These are phyloP conservation scores for Penicillium goetzii DNA, from an alignment of 495 filamentous ascomycete species.

Conservation along the genomic window DNA sequence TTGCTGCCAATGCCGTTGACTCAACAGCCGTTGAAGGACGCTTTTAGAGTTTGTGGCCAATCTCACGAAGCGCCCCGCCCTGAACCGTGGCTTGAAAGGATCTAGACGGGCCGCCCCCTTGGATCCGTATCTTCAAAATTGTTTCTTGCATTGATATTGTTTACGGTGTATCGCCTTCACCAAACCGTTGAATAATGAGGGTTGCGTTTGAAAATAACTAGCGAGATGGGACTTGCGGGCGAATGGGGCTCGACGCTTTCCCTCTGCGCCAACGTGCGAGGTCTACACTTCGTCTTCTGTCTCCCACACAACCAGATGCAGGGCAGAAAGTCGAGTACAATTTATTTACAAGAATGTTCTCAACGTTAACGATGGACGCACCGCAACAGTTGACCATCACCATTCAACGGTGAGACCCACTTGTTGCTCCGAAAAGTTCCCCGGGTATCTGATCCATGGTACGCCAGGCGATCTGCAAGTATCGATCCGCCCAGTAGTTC, in stretches of 20 bases:
- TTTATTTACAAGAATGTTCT: not conserved
- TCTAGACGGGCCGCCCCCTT: conserved; percentile 4
- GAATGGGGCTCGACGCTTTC: conserved; percentile 1
- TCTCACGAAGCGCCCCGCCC: conserved; percentile 5
- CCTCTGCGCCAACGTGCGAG: not conserved
- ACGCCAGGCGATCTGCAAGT: not conserved
- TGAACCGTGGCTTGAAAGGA: conserved; percentile 2
- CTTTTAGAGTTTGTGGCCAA: conserved; percentile 4
- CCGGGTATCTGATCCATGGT: not conserved
- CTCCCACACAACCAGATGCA: not conserved
- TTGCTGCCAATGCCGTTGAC: not conserved
- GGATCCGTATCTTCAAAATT: conserved; percentile 1
- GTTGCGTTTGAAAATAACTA: not conserved
- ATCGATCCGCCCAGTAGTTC: too few relatives aligned
- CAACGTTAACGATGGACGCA: conserved; percentile 1
- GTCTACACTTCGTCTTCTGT: not conserved
- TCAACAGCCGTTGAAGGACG: conserved; percentile 1
- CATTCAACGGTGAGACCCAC: not conserved
- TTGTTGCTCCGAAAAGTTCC: not conserved
- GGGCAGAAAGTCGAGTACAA: not conserved
- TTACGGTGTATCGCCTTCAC: conserved; percentile 4
- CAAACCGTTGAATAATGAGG: not conserved
- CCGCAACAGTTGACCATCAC: not conserved
- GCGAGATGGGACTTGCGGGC: not conserved
- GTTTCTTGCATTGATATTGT: not conserved